These are phyloP conservation scores for Cercospora sp. DNA, from an alignment of 2,329 filamentous ascomycete species.

Conservation along the genomic window DNA sequence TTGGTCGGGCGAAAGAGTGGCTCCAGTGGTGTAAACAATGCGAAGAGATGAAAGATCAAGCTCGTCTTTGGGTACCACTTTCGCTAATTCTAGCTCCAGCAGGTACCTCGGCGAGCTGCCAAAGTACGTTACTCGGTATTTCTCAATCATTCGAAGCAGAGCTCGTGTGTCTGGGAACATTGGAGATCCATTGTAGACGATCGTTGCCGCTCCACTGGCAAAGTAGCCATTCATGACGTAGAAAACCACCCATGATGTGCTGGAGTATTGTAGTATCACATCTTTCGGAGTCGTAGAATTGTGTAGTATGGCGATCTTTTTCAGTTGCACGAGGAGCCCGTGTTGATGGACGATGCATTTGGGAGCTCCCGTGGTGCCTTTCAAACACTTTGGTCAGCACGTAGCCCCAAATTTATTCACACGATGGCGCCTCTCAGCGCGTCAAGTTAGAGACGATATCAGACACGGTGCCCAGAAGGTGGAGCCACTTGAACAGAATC, in stretches of 20 bases:
- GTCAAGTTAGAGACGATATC: not conserved
- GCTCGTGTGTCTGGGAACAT: constrained; percentile 43
- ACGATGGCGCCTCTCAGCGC: not conserved
- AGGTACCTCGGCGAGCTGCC: constrained; percentile 49
- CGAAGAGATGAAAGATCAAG: constrained; percentile 44
- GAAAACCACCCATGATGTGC: constrained; percentile 51
- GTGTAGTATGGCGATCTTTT: constrained; percentile 48
- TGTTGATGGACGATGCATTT: constrained; percentile 49
- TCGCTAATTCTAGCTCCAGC: constrained; percentile 45
- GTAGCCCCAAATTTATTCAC: not conserved
- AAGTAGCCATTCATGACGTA: constrained; percentile 38
- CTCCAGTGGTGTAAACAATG: constrained; percentile 50
- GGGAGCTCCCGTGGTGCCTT: constrained; percentile 45
- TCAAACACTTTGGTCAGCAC: not conserved
- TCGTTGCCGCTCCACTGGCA: constrained; percentile 40
- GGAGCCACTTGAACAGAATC: not conserved
- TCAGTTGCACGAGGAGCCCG: constrained; percentile 46
- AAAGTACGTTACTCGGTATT: constrained; percentile 45
- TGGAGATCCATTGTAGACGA: constrained; percentile 49
- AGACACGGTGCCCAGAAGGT: not conserved
- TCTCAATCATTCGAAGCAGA: constrained; percentile 41
- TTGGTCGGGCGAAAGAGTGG: constrained; percentile 45
- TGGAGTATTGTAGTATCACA: constrained; percentile 50
- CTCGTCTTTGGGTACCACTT: constrained; percentile 39
- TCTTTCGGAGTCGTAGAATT: constrained; percentile 45